Evolutionary conservation across 805 yeast species (phyloP).

Genomic region (Pichia scutulata): DNA sequence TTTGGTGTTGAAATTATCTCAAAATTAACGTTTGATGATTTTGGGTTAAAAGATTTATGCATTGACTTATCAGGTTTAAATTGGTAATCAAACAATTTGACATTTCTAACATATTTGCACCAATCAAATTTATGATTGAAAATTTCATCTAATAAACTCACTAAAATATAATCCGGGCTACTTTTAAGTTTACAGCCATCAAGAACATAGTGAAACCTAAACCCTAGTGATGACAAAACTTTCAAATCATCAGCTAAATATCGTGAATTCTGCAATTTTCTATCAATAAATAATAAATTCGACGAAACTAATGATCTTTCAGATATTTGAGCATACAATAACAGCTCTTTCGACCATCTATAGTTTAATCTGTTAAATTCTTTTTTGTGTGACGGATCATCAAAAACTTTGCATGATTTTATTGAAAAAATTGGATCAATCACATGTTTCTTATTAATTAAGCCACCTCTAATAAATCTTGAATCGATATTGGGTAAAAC

Average conservation of each 20-base stretch:
- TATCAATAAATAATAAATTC: conserved; percentile 3
- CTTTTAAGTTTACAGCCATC: neutral
- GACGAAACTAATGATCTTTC: neutral
- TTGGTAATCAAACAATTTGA: neutral
- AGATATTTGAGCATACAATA: neutral
- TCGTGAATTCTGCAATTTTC: neutral
- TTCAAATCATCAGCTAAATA: neutral
- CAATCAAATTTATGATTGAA: conserved; percentile 1
- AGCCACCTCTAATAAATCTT: neutral
- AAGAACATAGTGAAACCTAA: neutral
- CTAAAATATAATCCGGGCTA: neutral
- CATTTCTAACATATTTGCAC: neutral
- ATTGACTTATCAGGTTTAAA: too few species aligned
- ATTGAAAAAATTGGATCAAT: neutral
- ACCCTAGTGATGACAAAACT: neutral
- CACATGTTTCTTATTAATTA: too few species aligned
- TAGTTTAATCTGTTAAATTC: neutral
- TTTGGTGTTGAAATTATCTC: neutral
- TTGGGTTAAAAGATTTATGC: neutral
- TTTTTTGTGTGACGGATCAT: neutral
- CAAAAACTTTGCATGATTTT: neutral
- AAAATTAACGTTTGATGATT: neutral
- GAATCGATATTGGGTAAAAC: neutral
- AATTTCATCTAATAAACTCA: conserved; percentile 2
- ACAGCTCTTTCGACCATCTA: conserved; percentile 1